Evolutionary conservation across 495 filamentous ascomycete genomes (phyloP), one percentile per base, ranked within the genome.

Genomic region (Aspergillus sclerotiicarbonarius): DNA sequence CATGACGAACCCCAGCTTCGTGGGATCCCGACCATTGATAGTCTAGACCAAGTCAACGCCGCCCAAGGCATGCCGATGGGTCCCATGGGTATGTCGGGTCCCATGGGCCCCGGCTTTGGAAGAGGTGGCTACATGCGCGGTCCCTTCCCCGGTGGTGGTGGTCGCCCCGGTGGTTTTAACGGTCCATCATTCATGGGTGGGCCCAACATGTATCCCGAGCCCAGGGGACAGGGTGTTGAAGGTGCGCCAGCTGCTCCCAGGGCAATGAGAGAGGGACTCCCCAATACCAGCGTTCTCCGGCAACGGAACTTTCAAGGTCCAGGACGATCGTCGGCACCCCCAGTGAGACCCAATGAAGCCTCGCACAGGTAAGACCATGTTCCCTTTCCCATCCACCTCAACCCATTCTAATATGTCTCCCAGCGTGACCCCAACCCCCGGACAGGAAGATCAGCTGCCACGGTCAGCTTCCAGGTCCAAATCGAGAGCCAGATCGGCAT

Each of bases 241-340:
- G 86, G 86, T 71, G 94, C 94, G 25, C 94, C 94, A 30, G 94
- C 88, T 51, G 94, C 91, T 1, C 94, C 94, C 3, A 92, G 94
- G 71, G 94, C 95, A 16, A 91, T 98, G 86, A 78, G 95, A 60
- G 85, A 93, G 65, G 92, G 92, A 16, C 80, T 87, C 19, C 87
- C 89, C 51, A 92, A 92, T 71, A 90, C 87, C 45, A 87, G 86
- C 69, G 80, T 84, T 0, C 53, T 73, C 1, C 72, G 77, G 8
- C 72, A 77, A n/a, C 68, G 76, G n/a, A 64, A 63, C 15, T 71
- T 74, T 54, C 71, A 74, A 33, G 54, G 43, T 10, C 63, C 67
- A 8, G 63, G 62, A 15, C 69, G 73, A 41, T 61, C 60, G 43
- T 68, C 74, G 4, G 54, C 57, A 13, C 51, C 69, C 13, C 64